These are phyloP conservation scores for Clitopilus passeckerianus DNA, from an alignment of 768 basidiomycete species.

Conservation along the genomic window DNA sequence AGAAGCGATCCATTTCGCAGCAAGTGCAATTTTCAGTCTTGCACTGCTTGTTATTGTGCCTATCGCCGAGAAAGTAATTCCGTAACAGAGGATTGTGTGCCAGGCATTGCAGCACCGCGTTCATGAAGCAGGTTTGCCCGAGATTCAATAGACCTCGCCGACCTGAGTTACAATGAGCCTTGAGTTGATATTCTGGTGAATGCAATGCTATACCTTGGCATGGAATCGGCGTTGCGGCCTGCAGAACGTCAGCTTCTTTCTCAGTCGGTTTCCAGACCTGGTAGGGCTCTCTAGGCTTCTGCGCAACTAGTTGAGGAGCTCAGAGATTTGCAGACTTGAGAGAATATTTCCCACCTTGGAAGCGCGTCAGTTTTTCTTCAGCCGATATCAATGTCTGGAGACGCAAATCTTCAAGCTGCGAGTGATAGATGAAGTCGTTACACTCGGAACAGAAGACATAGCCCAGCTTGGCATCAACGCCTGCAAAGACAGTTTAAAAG, in stretches of 20 bases:
- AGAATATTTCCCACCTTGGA: constrained; percentile 42
- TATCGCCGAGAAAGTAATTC: constrained; percentile 87
- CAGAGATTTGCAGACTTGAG: neutral
- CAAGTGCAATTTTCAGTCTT: constrained; percentile 73
- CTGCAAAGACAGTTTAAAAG: constrained; percentile 28
- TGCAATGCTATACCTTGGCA: constrained; percentile 60
- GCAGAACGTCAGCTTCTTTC: constrained; percentile 38
- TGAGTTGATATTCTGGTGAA: neutral
- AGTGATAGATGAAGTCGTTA: constrained; percentile 69
- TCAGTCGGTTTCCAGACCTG: constrained; percentile 32
- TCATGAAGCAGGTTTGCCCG: constrained; percentile 92
- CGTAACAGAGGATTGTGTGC: constrained; percentile 86
- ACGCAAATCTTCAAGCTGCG: constrained; percentile 42
- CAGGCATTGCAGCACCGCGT: constrained; percentile 85
- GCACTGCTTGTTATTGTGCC: constrained; percentile 74
- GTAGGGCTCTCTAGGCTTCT: constrained; percentile 30
- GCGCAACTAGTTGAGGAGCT: constrained; percentile 19
- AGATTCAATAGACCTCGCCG: constrained; percentile 85
- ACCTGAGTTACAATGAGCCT: constrained; percentile 31
- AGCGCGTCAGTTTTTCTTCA: constrained; percentile 60
- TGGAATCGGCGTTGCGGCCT: constrained; percentile 45
- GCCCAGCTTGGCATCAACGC: constrained; percentile 72
- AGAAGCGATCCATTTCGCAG: constrained; percentile 91
- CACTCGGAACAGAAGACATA: constrained; percentile 69
- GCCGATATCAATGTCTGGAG: constrained; percentile 38